Percentiles rank a stretch among this genome's conserved stretches.
phyloP scores from a whole-genome alignment of 2,329 filamentous ascomycete genomes.

The Paraphoma chrysanthemicola region DNA sequence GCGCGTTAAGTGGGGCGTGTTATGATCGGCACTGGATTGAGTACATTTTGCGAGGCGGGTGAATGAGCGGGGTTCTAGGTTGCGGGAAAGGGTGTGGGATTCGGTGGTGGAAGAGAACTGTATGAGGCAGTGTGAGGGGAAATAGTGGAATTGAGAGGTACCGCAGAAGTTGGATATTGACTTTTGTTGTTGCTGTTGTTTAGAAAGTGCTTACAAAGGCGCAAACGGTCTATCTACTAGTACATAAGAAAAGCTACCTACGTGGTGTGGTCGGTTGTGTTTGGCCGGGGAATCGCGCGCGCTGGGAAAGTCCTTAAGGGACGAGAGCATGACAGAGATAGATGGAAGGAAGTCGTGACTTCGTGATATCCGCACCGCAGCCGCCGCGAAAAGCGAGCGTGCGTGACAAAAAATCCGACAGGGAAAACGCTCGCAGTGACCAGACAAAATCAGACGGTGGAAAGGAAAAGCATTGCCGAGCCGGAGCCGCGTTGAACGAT shows the following conservation, averaged over 20 bases:
- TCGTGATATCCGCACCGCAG: conserved; percentile 14
- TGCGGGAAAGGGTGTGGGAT: too few relatives aligned
- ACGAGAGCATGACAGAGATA: too few relatives aligned
- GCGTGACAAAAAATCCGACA: background rate
- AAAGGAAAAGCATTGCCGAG: background rate
- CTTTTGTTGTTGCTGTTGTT: conserved; percentile 6
- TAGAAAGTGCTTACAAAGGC: conserved; percentile 8
- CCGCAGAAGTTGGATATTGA: too few relatives aligned
- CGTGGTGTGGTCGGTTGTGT: background rate
- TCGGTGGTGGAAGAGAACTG: too few relatives aligned
- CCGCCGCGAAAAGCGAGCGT: too few relatives aligned
- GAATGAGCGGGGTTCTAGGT: too few relatives aligned
- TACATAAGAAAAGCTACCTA: conserved; percentile 9
- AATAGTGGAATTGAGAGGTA: too few relatives aligned
- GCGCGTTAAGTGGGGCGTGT: background rate
- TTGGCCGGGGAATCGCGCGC: conserved; percentile 3
- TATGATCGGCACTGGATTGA: background rate
- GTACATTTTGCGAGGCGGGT: background rate
- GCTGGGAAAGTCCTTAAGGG: background rate
- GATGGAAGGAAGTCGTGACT: conserved; percentile 22
- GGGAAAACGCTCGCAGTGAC: conserved; percentile 1
- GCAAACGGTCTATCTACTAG: conserved; percentile 1
- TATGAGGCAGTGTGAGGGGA: too few relatives aligned
- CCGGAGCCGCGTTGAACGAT: conserved; percentile 4
- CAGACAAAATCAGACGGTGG: background rate